Evolutionary conservation across 805 yeast genomes (phyloP).

Genomic region (Wickerhamomyces strasburgensis): DNA sequence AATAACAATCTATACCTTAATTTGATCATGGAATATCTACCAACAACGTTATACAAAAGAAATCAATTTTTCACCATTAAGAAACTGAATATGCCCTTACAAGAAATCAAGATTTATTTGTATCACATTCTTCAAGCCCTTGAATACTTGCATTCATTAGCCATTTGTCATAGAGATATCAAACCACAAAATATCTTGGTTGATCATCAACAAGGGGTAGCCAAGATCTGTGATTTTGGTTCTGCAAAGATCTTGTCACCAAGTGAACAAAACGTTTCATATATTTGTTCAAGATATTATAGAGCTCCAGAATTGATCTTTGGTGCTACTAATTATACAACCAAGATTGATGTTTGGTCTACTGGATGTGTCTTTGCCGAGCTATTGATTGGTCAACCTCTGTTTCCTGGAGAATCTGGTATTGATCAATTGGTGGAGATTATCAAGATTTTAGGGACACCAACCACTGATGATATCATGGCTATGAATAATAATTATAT

Average conservation of each 20-base stretch:
- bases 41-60: conserved; percentile 93
- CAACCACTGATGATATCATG: conserved; percentile 84
- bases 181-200: conserved; percentile 87
- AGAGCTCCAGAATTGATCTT: conserved; percentile 97
- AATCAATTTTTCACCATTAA: conserved; percentile 77
- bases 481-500: conserved; percentile 96
- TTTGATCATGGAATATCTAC: conserved; percentile 85
- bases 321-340: conserved; percentile 94
- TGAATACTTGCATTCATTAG: conserved; percentile 73
- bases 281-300: conserved; percentile 94
- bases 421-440: conserved; percentile 96
- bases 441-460: conserved; percentile 93
- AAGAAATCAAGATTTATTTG: conserved; percentile 84
- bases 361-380: conserved; percentile 99
- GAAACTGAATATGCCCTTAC: conserved; percentile 75
- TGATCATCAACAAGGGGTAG: conserved; percentile 77
- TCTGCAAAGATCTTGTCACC: conserved; percentile 89
- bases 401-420: conserved; percentile 97
- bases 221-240: conserved; percentile 95
- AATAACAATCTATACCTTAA: conserved; percentile 73
- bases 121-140: conserved; percentile 71
- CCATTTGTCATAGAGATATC: conserved; percentile 87
- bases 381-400: conserved; percentile 88
- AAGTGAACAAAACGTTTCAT: conserved; percentile 89
- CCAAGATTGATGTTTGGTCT: conserved; percentile 96